Evolutionary conservation across 176 grass and related monocot species (phyloP), one percentile per base, ranked within the genome.

Genomic region (Bothriochloa decipiens): DNA sequence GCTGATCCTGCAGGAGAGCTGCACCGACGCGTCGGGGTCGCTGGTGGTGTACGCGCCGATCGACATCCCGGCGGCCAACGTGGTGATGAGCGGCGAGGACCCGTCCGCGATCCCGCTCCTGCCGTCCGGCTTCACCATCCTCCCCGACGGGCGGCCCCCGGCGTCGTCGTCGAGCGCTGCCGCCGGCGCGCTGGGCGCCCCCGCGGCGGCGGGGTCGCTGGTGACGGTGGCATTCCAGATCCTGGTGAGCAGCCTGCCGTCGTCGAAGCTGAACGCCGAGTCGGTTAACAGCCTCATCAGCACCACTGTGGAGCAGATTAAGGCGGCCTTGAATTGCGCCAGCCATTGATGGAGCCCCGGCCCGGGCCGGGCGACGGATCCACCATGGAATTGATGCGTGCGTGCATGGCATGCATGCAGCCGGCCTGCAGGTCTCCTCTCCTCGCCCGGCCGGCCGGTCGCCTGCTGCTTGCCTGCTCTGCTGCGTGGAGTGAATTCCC

Each of bases 141-240:
- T 90, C 22, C 93, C 93, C 55, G 90, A 95, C 64, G 91, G 88
- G 7, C 82, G 86, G 26, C 25, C 81, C 7, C 74, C 55, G 8
- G 32, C 41, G 22, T 49, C 88, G 52, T 41, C 68, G 35, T 11
- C 33, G 18, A 12, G 13, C 7, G 20, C 53, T 3, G 18, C 18
- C 14, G 47, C 4, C 7, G 53, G 52, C 18, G 6, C 52, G 18
- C 52, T 55, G 50, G 50, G 16, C 16, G 12, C 45, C 20, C 36
- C 43, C 23, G 22, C 77, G 26, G 5, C 49, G 50, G 8, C 71
- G 0, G 93, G 93, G 13, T 95, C 93, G 14, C 80, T 95, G n/a
- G 81, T 95, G 62, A 95, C 93, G 3, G 90, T 95, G 79, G 93
- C 90, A 33, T 95, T 95, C 65, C 90, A 90, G 86, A 92, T 95